Evolutionary conservation across 2,329 filamentous ascomycete species (phyloP), one percentile per base, ranked within the genome.

Genomic region (Zelopaecilomyces penicillatus): DNA sequence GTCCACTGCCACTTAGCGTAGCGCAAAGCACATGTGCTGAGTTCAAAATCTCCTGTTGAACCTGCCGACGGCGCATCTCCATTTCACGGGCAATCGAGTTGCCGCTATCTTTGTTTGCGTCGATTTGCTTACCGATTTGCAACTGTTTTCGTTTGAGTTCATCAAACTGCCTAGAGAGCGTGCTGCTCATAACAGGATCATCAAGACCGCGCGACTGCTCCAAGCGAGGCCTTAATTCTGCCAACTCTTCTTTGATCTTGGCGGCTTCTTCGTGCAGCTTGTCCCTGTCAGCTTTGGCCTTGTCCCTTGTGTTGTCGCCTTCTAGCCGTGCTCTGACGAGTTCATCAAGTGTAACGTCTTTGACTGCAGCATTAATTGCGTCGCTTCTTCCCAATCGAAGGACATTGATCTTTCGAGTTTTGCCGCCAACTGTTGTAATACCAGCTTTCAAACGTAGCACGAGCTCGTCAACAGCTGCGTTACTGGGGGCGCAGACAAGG

Each of bases 401-500:
- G 19, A 98, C 87, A 39, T 87, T 89, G 57, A 97, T 77, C 52
- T 86, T 85, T 53, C 86, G 82, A 9, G 73, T 71, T 29, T 80
- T 74, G 2, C 93, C 91, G 37, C 76, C 78, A 47, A 78, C 73
- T 1, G 87, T 90, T 58, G 83, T 91, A 42, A 98, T 76, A 4
- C 93, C 93, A 43, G 80, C 72, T 65, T 95, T 97, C 57, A 98
- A 76, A 68, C 93, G 84, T 63, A 96, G 82, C 12, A 98, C 93
- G 50, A 98, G 64, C 63, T 98, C 93, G 61, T 98, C 93, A 5
- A 98, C 93, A 30, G 93, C 93, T 5, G 93, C 93, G 64, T 98
- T 98, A 73, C 90, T 97, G 10, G 93, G 93, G n/a, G 93, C 93
- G 59, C 93, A 98, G 27, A 98, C 87, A 28, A 98, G 76, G 28